Evolutionary conservation across 2,329 filamentous ascomycete species (phyloP).

Genomic region (Exophiala alcalophila): DNA sequence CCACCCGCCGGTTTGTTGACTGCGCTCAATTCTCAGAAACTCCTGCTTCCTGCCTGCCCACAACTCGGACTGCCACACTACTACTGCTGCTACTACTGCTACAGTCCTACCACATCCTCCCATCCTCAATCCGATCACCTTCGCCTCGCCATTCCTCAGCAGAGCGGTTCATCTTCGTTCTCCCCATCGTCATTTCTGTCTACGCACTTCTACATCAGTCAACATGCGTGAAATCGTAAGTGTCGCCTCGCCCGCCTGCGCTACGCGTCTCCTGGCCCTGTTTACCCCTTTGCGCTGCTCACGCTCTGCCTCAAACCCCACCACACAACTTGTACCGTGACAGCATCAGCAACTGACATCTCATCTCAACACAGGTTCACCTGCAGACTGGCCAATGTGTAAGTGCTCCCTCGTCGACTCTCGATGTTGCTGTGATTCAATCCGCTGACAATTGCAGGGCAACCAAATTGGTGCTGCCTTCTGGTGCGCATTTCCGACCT

Average conservation of each 20-base stretch:
- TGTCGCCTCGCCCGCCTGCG: constrained; percentile 34
- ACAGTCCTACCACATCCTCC: constrained; percentile 1
- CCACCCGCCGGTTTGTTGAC: constrained; percentile 23
- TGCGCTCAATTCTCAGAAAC: constrained; percentile 20
- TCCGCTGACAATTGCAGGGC: constrained; percentile 61
- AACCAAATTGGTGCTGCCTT: constrained; percentile 99
- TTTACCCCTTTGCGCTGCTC: constrained; percentile 36
- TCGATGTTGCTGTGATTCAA: constrained; percentile 35
- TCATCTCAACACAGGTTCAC: constrained; percentile 72
- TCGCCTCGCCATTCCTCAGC: constrained; percentile 7
- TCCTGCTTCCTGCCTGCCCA: constrained; percentile 11
- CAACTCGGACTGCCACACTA: constrained; percentile 19
- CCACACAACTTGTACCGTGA: constrained; percentile 15
- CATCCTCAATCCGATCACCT: constrained; percentile 13
- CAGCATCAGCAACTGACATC: constrained; percentile 55
- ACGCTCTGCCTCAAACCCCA: constrained; percentile 22
- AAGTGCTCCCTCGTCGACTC: constrained; percentile 45
- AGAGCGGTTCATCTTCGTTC: constrained; percentile 9
- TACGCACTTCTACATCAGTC: constrained; percentile 33
- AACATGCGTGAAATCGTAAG: constrained; percentile 74
- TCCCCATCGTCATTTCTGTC: constrained; percentile 2
- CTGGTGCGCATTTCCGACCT: constrained; percentile 61
- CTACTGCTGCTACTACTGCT: constrained; percentile 3
- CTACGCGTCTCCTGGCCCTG: constrained; percentile 38
- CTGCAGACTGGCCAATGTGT: constrained; percentile 99